These are phyloP conservation scores for Fusarium tricinctum DNA, from an alignment of 2,329 filamentous ascomycete species.

Conservation along the genomic window DNA sequence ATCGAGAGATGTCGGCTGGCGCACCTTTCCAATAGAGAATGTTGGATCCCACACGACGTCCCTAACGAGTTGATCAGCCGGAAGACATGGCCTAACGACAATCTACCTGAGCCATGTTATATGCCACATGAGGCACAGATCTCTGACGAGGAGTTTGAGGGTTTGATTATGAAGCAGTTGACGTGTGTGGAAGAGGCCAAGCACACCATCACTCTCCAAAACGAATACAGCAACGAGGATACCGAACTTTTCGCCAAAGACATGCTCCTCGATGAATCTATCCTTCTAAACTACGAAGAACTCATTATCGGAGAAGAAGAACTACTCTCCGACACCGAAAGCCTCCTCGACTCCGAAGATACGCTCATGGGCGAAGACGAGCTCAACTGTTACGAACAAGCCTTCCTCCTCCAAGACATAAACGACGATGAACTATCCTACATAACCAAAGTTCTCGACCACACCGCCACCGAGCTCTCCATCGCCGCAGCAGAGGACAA, in stretches of 20 bases:
- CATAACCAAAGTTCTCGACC: not conserved
- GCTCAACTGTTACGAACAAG: not conserved
- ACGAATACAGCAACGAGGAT: not conserved
- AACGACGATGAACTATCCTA: not conserved
- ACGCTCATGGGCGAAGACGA: constrained; percentile 2
- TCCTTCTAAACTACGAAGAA: not conserved
- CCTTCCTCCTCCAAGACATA: not conserved
- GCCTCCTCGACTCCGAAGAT: not conserved
- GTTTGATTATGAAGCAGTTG: not conserved
- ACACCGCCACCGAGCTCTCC: not conserved
- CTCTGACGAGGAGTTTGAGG: not conserved
- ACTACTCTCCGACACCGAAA: not conserved
- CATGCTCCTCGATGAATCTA: not conserved
- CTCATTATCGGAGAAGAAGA: not conserved
- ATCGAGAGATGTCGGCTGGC: constrained; percentile 39
- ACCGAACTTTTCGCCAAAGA: not conserved
- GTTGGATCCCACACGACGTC: constrained; percentile 39
- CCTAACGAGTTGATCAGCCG: constrained; percentile 4
- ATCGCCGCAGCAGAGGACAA: constrained; percentile 2
- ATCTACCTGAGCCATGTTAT: constrained; percentile 10
- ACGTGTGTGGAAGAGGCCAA: not conserved
- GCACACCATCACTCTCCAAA: not conserved
- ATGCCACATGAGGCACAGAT: not conserved
- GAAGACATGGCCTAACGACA: constrained; percentile 22
- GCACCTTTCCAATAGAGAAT: constrained; percentile 19